Base-by-base conservation (phyloP, 345 rosid species). In the Pelargonium nanum region DNA sequence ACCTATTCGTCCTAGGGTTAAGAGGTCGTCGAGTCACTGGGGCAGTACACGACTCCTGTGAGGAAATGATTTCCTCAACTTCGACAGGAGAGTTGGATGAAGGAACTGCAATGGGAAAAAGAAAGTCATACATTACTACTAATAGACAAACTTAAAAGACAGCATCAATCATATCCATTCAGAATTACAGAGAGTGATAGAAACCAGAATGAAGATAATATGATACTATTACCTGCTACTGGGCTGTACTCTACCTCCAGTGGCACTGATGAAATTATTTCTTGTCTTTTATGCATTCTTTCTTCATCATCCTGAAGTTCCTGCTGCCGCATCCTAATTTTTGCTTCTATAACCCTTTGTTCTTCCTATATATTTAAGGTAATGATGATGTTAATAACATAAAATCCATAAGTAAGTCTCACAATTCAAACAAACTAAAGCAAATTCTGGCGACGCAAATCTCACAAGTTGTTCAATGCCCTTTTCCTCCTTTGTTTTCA, bases 381-480 rank as follows among this genome's bases (percentile, higher is more conserved):
- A 9, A 40, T 40, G 6, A 30, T 23, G 45, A 66, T 23, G 30
- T n/a, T n/a, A 65, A 58, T 40, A 26, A 61, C 34, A 25, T 45
- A 24, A 19, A 24, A 40, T 6, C 4, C 57, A 62, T 13, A 26
- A 60, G 45, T 20, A 60, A 51, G 54, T 54, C 58, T 32, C 34
- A 30, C 23, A 24, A 32, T 22, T 30, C 21, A 65, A 58, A 53
- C 22, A 63, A 28, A 25, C 15, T 20, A 54, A 83, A 34, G 32
- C 20, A 24, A 40, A 10, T 3, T 59, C 61, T 16, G 34, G 64
- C 48, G 22, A 61, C 34, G 8, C 24, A 53, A 34, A 61, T 16
- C 93, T 88, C 85, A 94, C 97, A 68, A 94, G 78, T 80, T 90
- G 97, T 68, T 94, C 99, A 53, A 86, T 74, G 72, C 99, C 91